phyloP scores from a whole-genome alignment of 768 basidiomycete species.

The Coprinellus micaceus region DNA sequence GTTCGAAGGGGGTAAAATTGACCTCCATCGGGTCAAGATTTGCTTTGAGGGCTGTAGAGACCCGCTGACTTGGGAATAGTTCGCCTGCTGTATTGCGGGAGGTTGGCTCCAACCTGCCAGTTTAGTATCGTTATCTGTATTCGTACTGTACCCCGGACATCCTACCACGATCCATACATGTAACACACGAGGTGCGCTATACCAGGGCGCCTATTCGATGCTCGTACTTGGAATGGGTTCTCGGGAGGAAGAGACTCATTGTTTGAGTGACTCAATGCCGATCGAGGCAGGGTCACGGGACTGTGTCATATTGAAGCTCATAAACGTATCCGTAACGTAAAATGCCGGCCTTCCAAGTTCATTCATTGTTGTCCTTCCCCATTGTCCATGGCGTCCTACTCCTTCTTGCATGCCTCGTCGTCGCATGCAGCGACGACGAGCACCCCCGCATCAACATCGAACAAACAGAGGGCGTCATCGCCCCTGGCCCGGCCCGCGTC shows the following conservation, averaged over 20 bases:
- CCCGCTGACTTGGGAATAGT: not conserved
- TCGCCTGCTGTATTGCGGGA: not conserved
- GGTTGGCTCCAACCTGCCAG: too few relatives aligned
- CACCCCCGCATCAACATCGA: not conserved
- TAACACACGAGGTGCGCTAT: not conserved
- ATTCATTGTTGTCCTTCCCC: conserved; percentile 7
- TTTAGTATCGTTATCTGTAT: not conserved
- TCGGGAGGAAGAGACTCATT: not conserved
- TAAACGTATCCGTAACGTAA: not conserved
- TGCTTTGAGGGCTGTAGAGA: too few relatives aligned
- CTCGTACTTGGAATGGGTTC: not conserved
- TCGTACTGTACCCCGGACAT: not conserved
- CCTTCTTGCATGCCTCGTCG: not conserved
- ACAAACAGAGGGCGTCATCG: not conserved
- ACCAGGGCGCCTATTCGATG: not conserved
- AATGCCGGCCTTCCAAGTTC: not conserved
- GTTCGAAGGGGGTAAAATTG: not conserved
- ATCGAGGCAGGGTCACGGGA: not conserved
- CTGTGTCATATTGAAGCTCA: not conserved
- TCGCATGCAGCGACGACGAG: not conserved
- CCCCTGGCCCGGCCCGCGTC: not conserved
- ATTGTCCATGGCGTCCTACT: conserved; percentile 18
- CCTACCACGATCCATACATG: not conserved
- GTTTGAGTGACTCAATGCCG: not conserved
- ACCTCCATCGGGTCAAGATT: too few relatives aligned